Conservation (phyloP, 2,329 filamentous ascomycete genomes). For the Aspergillus unguis region DNA sequence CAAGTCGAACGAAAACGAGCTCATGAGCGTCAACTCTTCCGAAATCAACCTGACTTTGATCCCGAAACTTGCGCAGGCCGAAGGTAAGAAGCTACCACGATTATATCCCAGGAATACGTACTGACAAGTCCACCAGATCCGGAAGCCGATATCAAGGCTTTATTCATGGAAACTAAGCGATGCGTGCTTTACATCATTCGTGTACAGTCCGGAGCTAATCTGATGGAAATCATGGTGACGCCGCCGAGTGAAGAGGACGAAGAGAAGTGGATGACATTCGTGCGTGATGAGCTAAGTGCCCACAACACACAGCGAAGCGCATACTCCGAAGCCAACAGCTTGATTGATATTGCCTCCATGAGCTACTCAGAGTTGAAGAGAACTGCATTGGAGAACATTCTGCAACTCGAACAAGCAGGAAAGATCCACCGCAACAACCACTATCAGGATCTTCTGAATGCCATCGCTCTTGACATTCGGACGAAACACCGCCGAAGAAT, state of each 20-base stretch:
- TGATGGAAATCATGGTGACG: slow-evolving; percentile 94
- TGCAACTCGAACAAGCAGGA: slow-evolving; percentile 80
- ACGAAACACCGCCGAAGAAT: slow-evolving; percentile 93
- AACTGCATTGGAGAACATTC: slow-evolving; percentile 88
- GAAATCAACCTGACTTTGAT: slow-evolving; percentile 90
- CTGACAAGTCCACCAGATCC: slow-evolving; percentile 58
- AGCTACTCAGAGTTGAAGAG: slow-evolving; percentile 90
- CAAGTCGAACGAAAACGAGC: slow-evolving; percentile 92
- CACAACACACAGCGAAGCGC: slow-evolving; percentile 69
- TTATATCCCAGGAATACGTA: slow-evolving; percentile 10
- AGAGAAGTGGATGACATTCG: slow-evolving; percentile 75
- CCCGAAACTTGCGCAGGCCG: slow-evolving; percentile 81
- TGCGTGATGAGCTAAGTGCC: slow-evolving; percentile 76
- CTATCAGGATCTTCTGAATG: slow-evolving; percentile 97
- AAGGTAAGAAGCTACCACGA: slow-evolving; percentile 48
- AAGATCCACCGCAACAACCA: slow-evolving; percentile 82
- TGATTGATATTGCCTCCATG: slow-evolving; percentile 86
- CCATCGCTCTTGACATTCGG: slow-evolving; percentile 92
- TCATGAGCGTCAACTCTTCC: slow-evolving; percentile 77
- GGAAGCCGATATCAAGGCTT: slow-evolving; percentile 82
- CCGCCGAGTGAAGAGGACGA: slow-evolving; percentile 85
- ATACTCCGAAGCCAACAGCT: slow-evolving; percentile 79
- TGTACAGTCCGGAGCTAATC: slow-evolving; percentile 82
- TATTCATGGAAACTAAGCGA: slow-evolving; percentile 98
- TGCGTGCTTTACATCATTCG: slow-evolving; percentile 97